These are phyloP conservation scores for Pogostemon cablin DNA, from an alignment of 257 asterid genomes.

Conservation along the genomic window DNA sequence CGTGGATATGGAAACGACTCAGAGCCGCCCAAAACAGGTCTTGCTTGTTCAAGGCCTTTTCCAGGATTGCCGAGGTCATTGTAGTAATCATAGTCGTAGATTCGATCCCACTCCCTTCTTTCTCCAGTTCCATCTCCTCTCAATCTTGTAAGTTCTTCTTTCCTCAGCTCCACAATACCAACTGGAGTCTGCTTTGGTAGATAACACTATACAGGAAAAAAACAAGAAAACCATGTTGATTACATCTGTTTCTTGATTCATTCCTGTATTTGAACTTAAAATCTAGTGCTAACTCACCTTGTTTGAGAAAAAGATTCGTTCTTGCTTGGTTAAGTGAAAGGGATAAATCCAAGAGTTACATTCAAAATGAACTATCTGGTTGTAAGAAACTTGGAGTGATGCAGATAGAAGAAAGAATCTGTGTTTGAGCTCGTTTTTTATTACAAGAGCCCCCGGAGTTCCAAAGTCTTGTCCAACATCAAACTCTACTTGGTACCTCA, in stretches of 20 bases:
- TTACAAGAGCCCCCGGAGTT: constrained; percentile 43
- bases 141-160: constrained; percentile 44
- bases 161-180: constrained; percentile 42
- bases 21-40: constrained; percentile 52
- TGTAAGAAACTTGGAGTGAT: constrained; percentile 33
- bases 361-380: constrained; percentile 39
- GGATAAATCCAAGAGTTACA: constrained; percentile 60
- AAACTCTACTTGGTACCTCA: constrained; percentile 35
- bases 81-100: constrained; percentile 51
- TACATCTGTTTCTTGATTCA: neutral
- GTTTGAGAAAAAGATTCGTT: constrained; percentile 51
- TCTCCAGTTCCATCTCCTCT: constrained; percentile 52
- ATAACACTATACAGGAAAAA: constrained; percentile 41
- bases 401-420: constrained; percentile 43
- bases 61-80: constrained; percentile 48
- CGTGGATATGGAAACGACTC: constrained; percentile 52
- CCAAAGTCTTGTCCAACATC: constrained; percentile 39
- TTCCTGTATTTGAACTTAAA: neutral
- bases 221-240: constrained; percentile 7
- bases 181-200: constrained; percentile 52
- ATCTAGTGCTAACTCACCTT: constrained; percentile 38
- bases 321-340: constrained; percentile 35
- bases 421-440: constrained; percentile 41
- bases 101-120: constrained; percentile 48
- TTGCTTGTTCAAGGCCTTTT: constrained; percentile 28